Conservation (phyloP, 257 asterid genomes). For the Solanum chiquidenum region DNA sequence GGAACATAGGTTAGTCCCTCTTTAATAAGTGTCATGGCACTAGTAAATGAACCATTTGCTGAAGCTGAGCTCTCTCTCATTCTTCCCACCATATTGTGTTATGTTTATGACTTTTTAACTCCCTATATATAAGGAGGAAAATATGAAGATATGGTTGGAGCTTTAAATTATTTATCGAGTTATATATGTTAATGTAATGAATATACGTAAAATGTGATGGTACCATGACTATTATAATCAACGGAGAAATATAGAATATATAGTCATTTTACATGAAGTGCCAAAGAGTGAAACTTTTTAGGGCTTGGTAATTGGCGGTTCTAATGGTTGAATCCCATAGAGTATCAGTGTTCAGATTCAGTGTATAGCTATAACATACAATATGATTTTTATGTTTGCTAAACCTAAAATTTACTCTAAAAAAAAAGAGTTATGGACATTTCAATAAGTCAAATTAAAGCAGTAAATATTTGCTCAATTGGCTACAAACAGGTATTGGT, state of each 20-base stretch:
- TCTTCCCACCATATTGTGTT: not conserved
- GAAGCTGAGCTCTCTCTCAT: not conserved
- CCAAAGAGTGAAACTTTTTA: not conserved
- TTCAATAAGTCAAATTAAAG: no score
- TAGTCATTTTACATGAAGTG: not conserved
- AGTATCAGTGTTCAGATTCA: not conserved
- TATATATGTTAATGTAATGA: not conserved
- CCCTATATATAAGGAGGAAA: not conserved
- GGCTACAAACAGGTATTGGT: no score
- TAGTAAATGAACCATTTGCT: conserved; percentile 15
- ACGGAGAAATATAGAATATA: not conserved
- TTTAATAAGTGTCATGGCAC: conserved; percentile 24
- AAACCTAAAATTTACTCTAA: no score
- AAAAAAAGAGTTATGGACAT: no score
- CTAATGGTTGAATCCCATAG: not conserved
- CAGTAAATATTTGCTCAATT: no score
- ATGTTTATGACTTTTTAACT: not conserved
- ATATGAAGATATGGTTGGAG: not conserved
- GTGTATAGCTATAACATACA: no score
- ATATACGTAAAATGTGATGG: not conserved
- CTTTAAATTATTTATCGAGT: not conserved
- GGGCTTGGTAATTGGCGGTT: not conserved
- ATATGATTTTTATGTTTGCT: no score
- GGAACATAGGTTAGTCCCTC: conserved; percentile 27
- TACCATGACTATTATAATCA: not conserved